Evolutionary conservation across 73 alveolate genomes (phyloP).

Genomic region (Durusdinium trenchii): DNA sequence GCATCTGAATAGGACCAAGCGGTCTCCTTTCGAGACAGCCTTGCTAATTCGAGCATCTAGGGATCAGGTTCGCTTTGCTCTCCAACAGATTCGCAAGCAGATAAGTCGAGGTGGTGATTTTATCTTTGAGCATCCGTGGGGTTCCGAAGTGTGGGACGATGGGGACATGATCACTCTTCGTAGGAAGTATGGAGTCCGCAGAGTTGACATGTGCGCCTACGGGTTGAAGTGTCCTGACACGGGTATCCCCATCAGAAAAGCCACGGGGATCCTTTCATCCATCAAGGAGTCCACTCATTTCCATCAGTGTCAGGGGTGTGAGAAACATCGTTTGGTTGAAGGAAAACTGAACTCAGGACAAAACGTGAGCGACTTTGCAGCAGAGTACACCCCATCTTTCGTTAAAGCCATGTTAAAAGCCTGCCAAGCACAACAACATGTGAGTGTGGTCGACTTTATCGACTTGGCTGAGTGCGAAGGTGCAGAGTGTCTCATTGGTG

Average conservation of each 20-base stretch:
- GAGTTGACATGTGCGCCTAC: slow-evolving; percentile 11
- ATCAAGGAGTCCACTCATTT: not conserved
- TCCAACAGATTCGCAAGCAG: slow-evolving; percentile 2
- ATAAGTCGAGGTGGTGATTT: slow-evolving; percentile 17
- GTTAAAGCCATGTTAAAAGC: not conserved
- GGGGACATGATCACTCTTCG: not conserved
- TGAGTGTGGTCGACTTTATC: not conserved
- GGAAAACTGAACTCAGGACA: not conserved
- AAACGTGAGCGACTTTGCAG: not conserved
- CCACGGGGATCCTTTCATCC: not conserved
- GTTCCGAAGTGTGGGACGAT: not conserved
- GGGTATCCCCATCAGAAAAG: not conserved
- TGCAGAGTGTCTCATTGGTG: not conserved
- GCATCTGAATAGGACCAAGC: not conserved
- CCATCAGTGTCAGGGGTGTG: not conserved
- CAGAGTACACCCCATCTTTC: not conserved
- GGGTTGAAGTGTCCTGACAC: slow-evolving; percentile 24
- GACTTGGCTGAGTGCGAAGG: not conserved
- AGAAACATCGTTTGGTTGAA: not conserved
- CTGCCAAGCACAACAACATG: not conserved
- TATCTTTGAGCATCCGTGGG: slow-evolving; percentile 52
- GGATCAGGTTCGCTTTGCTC: not conserved
- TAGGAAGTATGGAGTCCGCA: slow-evolving; percentile 13
- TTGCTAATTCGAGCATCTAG: not conserved
- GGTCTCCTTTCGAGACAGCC: slow-evolving; percentile 8